phyloP scores from a whole-genome alignment of 2,329 filamentous ascomycete species.

The Metarhizium anisopliae region DNA sequence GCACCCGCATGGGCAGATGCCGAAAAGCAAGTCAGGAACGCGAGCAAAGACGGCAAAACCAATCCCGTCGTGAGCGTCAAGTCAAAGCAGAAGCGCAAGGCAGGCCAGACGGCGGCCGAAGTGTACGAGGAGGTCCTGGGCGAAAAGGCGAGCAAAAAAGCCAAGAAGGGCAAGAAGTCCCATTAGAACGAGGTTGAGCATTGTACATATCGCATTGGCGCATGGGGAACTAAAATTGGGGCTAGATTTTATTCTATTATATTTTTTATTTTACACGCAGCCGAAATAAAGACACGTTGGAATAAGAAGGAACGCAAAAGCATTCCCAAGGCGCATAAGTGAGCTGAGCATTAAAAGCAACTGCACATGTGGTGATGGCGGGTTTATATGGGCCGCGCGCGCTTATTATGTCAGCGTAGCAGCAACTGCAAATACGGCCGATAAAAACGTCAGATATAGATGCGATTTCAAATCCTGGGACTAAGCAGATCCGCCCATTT shows the following conservation, averaged over 20 bases:
- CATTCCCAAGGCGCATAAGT: no score
- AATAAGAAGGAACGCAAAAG: no score
- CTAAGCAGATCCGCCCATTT: not conserved
- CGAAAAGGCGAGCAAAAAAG: constrained; percentile 49
- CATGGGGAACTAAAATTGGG: not conserved
- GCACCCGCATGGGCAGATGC: constrained; percentile 56
- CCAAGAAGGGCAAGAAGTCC: constrained; percentile 31
- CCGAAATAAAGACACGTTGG: no score
- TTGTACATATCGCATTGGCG: not conserved
- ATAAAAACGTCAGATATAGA: no score
- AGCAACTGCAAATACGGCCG: no score
- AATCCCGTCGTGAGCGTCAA: constrained; percentile 72
- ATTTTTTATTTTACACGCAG: no score
- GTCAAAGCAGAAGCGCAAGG: constrained; percentile 73
- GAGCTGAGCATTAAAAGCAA: no score
- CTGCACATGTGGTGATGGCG: no score
- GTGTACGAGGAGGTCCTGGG: constrained; percentile 54
- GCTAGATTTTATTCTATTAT: not conserved
- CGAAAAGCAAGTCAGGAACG: constrained; percentile 63
- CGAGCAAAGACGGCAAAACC: constrained; percentile 44
- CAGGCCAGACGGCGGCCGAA: constrained; percentile 47
- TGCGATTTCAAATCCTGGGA: no score
- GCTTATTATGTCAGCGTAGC: no score
- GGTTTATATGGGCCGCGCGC: no score
- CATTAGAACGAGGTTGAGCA: constrained; percentile 11